Conservation (phyloP, 2,329 filamentous ascomycete genomes). For the Xylaria sp. region DNA sequence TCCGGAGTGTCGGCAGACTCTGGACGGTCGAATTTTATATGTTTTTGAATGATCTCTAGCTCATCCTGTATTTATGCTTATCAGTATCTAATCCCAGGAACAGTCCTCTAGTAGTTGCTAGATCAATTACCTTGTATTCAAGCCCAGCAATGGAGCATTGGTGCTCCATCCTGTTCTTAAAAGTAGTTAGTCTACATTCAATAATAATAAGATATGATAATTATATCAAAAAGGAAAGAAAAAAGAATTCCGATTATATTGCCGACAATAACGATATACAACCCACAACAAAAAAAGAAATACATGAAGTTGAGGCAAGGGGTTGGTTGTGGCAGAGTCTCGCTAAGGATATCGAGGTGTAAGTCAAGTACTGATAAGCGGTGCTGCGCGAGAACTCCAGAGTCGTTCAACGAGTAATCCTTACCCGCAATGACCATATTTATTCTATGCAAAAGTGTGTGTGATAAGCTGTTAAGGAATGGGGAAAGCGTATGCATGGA, state of each 20-base stretch:
- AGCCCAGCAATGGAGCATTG: background rate
- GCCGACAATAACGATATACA: background rate
- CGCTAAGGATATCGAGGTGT: background rate
- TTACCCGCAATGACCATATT: too few species aligned
- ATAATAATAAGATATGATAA: too few species aligned
- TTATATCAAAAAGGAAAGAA: too few species aligned
- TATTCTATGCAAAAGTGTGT: background rate
- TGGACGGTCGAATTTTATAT: constrained; percentile 7
- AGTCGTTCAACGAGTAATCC: too few species aligned
- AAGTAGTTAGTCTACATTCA: background rate
- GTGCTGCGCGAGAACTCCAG: too few species aligned
- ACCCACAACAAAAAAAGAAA: background rate
- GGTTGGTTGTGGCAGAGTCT: background rate
- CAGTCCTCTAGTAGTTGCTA: background rate
- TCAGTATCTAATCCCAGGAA: background rate
- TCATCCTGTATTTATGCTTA: constrained; percentile 16
- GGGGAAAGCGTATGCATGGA: background rate
- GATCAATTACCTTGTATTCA: constrained; percentile 15
- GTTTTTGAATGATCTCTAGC: constrained; percentile 23
- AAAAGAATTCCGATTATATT: too few species aligned
- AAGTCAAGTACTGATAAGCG: too few species aligned
- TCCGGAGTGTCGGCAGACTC: constrained; percentile 3
- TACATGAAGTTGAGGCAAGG: background rate
- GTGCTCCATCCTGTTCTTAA: constrained; percentile 17
- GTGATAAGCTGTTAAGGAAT: background rate